phyloP scores from a whole-genome alignment of 805 yeast species.

The Zygoascus bituminiphila region DNA sequence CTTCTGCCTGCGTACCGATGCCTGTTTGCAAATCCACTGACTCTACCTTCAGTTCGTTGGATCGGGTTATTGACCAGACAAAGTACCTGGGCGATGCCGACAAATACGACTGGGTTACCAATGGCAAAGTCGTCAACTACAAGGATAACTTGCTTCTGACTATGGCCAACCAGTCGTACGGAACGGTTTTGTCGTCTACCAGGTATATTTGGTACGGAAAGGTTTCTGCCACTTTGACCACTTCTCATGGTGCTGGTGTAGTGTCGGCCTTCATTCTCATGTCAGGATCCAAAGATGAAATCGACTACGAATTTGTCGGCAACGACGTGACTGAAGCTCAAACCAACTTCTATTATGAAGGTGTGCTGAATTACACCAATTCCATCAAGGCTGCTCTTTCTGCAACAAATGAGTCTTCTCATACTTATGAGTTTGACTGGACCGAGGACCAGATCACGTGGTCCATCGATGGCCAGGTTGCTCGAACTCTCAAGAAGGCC shows the following conservation, averaged over 20 bases:
- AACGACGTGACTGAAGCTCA: constrained; percentile 57
- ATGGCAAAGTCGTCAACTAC: constrained; percentile 40
- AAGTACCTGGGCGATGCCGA: constrained; percentile 67
- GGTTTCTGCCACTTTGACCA: constrained; percentile 56
- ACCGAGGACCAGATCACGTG: constrained; percentile 61
- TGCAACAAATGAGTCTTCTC: constrained; percentile 58
- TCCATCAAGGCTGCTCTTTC: constrained; percentile 34
- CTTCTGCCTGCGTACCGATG: constrained; percentile 74
- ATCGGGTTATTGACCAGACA: constrained; percentile 29
- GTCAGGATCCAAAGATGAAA: constrained; percentile 83
- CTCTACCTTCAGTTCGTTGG: constrained; percentile 24
- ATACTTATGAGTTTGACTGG: constrained; percentile 78
- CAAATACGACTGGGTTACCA: constrained; percentile 60
- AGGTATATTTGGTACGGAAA: constrained; percentile 84
- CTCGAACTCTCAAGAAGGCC: constrained; percentile 53
- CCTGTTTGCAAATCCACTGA: constrained; percentile 53
- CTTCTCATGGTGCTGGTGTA: constrained; percentile 74
- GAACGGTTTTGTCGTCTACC: constrained; percentile 76
- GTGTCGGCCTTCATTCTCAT: constrained; percentile 73
- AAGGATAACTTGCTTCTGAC: constrained; percentile 56
- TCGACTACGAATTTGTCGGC: constrained; percentile 84
- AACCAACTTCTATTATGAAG: constrained; percentile 75
- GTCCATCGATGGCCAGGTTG: constrained; percentile 60
- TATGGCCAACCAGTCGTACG: constrained; percentile 72
- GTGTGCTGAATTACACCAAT: constrained; percentile 60